phyloP scores from a whole-genome alignment of 495 filamentous ascomycete genomes.

The Poronia punctata region DNA sequence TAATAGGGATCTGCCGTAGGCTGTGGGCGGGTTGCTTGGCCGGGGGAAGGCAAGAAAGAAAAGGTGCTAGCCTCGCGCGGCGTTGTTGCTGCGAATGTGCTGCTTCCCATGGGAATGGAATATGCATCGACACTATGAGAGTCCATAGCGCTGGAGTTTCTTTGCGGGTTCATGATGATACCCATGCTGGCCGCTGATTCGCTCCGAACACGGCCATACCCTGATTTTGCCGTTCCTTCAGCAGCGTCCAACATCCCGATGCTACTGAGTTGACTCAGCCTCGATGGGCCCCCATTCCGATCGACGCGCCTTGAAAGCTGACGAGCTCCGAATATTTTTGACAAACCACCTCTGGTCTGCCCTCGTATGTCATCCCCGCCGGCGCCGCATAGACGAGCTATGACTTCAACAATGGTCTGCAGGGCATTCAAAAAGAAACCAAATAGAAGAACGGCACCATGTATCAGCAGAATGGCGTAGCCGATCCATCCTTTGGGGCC shows the following conservation, averaged over 20 bases:
- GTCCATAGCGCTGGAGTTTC: slow-evolving; percentile 40
- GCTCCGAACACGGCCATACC: slow-evolving; percentile 69
- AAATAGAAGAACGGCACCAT: slow-evolving; percentile 81
- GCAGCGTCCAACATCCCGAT: slow-evolving; percentile 67
- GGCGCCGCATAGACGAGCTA: slow-evolving; percentile 70
- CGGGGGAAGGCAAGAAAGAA: slow-evolving; percentile 58
- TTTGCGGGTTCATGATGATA: slow-evolving; percentile 49
- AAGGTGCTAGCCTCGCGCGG: slow-evolving; percentile 60
- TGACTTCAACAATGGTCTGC: slow-evolving; percentile 82
- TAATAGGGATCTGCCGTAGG: slow-evolving; percentile 67
- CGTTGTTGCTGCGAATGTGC: slow-evolving; percentile 62
- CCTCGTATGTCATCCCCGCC: slow-evolving; percentile 65
- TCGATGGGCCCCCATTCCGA: slow-evolving; percentile 50
- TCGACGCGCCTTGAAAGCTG: slow-evolving; percentile 75
- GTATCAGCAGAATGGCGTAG: slow-evolving; percentile 81
- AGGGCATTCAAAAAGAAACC: slow-evolving; percentile 90
- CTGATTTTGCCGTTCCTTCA: slow-evolving; percentile 57
- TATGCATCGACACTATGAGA: slow-evolving; percentile 34
- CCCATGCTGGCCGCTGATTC: slow-evolving; percentile 74
- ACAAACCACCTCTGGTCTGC: slow-evolving; percentile 77
- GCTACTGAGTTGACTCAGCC: slow-evolving; percentile 72
- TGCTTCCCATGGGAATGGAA: slow-evolving; percentile 30
- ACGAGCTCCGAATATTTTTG: slow-evolving; percentile 86
- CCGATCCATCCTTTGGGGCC: slow-evolving; percentile 88
- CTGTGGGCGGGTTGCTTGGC: slow-evolving; percentile 33